Conservation (phyloP, 345 rosid genomes). For the Aethionema arabicum region DNA sequence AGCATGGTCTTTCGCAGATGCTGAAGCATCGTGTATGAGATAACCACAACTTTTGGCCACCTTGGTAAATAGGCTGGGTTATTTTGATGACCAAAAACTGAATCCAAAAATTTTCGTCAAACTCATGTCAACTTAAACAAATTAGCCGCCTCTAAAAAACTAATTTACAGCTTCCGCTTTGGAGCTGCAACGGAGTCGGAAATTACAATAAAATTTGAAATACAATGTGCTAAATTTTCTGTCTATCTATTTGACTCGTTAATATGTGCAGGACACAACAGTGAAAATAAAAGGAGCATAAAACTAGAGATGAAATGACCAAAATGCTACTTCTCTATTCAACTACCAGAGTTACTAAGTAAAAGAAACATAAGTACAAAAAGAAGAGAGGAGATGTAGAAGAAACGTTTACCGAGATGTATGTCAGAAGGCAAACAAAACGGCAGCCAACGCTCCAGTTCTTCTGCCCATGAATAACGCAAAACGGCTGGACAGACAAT, state of each 20-base stretch:
- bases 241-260: background rate
- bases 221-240: background rate
- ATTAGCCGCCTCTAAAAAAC: conserved; percentile 1
- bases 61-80: conserved; percentile 66
- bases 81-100: conserved; percentile 85
- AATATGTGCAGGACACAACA: background rate
- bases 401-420: conserved; percentile 66
- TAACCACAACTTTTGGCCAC: conserved; percentile 85
- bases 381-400: conserved; percentile 8
- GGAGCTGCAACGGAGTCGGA: conserved; percentile 8
- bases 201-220: background rate
- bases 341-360: conserved; percentile 11
- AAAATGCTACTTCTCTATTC: conserved; percentile 4
- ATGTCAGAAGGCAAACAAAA: conserved; percentile 82
- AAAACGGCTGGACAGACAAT: conserved; percentile 94
- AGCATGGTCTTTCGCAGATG: conserved; percentile 68
- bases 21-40: conserved; percentile 86
- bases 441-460: conserved; percentile 93
- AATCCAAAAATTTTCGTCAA: conserved; percentile 28
- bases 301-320: background rate
- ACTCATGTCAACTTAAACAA: conserved; percentile 14
- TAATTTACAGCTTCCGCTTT: background rate
- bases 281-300: background rate
- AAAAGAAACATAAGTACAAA: background rate
- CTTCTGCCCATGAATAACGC: conserved; percentile 94